These are phyloP conservation scores for Diaporthe ilicicola DNA, from an alignment of 2,329 filamentous ascomycete species.

Conservation along the genomic window DNA sequence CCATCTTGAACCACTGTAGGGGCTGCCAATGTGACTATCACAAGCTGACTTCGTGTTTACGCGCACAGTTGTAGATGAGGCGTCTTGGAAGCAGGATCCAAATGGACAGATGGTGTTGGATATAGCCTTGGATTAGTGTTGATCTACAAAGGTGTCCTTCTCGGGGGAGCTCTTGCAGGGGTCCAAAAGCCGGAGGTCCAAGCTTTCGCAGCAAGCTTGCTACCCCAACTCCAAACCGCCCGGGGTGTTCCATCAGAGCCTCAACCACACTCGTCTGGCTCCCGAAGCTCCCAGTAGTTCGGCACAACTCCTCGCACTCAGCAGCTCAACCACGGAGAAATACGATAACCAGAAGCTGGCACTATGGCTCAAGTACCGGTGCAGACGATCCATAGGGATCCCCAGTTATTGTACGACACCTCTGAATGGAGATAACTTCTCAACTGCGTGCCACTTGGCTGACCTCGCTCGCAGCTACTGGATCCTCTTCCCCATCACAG, in stretches of 20 bases:
- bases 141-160: conserved; percentile 27
- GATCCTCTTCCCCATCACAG: conserved; percentile 96
- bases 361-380: conserved; percentile 84
- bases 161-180: conserved; percentile 12
- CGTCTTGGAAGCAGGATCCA: not conserved
- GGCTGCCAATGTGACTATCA: not conserved
- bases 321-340: not conserved
- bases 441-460: conserved; percentile 30
- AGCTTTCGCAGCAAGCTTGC: conserved; percentile 12
- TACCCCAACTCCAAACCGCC: conserved; percentile 1
- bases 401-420: conserved; percentile 86
- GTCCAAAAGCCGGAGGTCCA: not conserved
- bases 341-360: conserved; percentile 26
- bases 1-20: conserved; percentile 44
- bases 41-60: not conserved
- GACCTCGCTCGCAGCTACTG: conserved; percentile 76
- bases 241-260: not conserved
- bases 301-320: conserved; percentile 11
- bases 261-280: not conserved
- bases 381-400: conserved; percentile 98
- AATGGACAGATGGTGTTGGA: not conserved
- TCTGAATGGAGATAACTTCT: not conserved
- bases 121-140: conserved; percentile 12
- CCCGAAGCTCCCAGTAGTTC: not conserved
- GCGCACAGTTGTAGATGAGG: not conserved